Evolutionary conservation across 1,284 basidiomycete species (phyloP).

Genomic region (Agroathelia rolfsii): DNA sequence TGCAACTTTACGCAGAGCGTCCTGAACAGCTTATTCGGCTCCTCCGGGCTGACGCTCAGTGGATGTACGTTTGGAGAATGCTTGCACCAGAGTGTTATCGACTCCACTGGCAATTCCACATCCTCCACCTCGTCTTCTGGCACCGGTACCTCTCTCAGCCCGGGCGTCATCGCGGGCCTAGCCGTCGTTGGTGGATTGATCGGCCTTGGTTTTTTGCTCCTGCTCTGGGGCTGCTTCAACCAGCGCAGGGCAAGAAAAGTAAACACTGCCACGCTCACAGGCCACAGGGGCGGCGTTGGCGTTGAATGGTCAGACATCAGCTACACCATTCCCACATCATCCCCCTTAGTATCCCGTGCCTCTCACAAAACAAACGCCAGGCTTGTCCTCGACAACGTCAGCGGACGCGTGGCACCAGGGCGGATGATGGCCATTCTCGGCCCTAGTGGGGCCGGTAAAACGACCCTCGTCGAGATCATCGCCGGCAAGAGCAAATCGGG

Average conservation of each 20-base stretch:
- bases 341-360: constrained; percentile 13
- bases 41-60: constrained; percentile 55
- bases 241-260: constrained; percentile 53
- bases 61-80: constrained; percentile 82
- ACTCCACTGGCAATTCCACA: constrained; percentile 30
- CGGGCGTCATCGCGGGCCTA: constrained; percentile 81
- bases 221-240: constrained; percentile 49
- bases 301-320: constrained; percentile 65
- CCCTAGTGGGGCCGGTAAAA: constrained; percentile 80
- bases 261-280: constrained; percentile 23
- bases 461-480: constrained; percentile 77
- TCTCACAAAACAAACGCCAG: constrained; percentile 32
- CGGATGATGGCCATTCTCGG: constrained; percentile 83
- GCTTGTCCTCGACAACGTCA: constrained; percentile 62
- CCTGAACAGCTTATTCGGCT: constrained; percentile 63
- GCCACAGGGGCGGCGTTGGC: constrained; percentile 39
- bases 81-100: constrained; percentile 68
- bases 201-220: constrained; percentile 42
- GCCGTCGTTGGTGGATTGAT: constrained; percentile 69
- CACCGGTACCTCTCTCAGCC: constrained; percentile 42
- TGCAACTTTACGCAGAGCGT: constrained; percentile 72
- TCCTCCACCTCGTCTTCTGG: constrained; percentile 15
- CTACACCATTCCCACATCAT: constrained; percentile 43
- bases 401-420: constrained; percentile 62
- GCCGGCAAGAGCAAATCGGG: constrained; percentile 72